Evolutionary conservation across 768 basidiomycete species (phyloP), one percentile per base, ranked within the genome.

Genomic region (Porpolomopsis calyptriformis): DNA sequence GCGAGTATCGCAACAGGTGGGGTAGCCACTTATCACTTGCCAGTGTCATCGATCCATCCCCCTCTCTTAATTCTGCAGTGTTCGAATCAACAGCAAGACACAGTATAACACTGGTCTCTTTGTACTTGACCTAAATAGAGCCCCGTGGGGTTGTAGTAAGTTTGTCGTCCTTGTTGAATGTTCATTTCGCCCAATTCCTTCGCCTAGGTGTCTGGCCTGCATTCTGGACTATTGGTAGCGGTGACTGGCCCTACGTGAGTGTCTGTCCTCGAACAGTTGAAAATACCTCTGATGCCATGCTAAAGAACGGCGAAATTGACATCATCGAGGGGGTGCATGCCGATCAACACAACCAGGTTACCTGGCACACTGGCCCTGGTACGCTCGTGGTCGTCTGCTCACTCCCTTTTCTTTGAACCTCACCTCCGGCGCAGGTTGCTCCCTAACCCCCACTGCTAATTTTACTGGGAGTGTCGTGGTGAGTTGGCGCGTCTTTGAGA

Each of bases 101-200:
- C 57, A 65, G 38, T 87, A 85, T 57, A 83, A 77, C 49, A 77
- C 81, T 8, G 90, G 90, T 24, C 67, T 94, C 18, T 89, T 92
- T 57, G 74, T 94, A 49, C 69, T 93, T 20, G 90, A 94, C 58
- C 70, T 88, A 25, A 78, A 82, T 47, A 78, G 74, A 60, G 88
- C 89, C 38, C 90, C 90, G 0, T 88, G 82, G 77, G 91, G 90
- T 45, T 94, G 90, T 64, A 87, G 88, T 78, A 65, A 46, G 74
- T 63, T 40, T 23, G 23, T 34, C 20, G 25, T 44, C 19, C n/a
- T 11, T 12, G n/a, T 24, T n/a, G 1, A 9, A 36, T 33, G 43
- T 31, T 16, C 12, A 45, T 35, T 2, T 37, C 4, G 18, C 7
- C 33, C 9, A 16, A 29, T 14, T 14, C 18, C n/a, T 31, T 41